phyloP scores from a whole-genome alignment of 805 yeast genomes.

The Cyberlindnera meyerae region DNA sequence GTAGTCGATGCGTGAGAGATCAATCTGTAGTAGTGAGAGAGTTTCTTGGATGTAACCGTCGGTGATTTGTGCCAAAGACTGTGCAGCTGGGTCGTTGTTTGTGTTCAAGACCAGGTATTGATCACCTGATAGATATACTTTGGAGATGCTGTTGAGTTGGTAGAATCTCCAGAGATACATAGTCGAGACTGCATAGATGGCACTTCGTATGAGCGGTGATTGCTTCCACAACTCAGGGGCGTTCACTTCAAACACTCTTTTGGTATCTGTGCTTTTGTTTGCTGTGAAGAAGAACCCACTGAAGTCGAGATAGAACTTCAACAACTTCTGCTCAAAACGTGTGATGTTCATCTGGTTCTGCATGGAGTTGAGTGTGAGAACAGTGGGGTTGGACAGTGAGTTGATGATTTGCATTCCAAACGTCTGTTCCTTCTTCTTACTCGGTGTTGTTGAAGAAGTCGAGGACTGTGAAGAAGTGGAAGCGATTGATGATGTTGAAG shows the following conservation, averaged over 20 bases:
- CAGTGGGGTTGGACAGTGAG: conserved; percentile 1
- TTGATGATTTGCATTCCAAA: no score
- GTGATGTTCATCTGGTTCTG: conserved; percentile 13
- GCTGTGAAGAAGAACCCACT: conserved; percentile 20
- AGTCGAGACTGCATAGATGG: conserved; percentile 20
- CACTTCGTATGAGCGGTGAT: conserved; percentile 13
- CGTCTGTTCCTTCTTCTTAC: no score
- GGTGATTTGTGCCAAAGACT: conserved; percentile 13
- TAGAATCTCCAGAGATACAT: conserved; percentile 20
- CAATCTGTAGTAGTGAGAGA: conserved; percentile 4
- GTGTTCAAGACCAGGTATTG: conserved; percentile 8
- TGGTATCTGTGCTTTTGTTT: conserved; percentile 9
- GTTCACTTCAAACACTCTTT: conserved; percentile 15
- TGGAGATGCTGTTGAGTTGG: conserved; percentile 12
- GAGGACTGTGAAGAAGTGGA: no score
- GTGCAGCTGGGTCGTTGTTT: conserved; percentile 7
- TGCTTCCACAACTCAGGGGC: conserved; percentile 18
- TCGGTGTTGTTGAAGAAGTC: no score
- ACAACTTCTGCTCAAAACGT: conserved; percentile 17
- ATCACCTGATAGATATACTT: conserved; percentile 16
- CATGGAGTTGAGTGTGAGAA: conserved; percentile 18
- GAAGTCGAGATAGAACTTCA: conserved; percentile 20
- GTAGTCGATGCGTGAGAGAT: not conserved
- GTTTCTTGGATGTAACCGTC: conserved; percentile 15
- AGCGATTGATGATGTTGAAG: not conserved